Percentiles rank a stretch among this genome's conserved stretches.
phyloP scores from a whole-genome alignment of 192 early-diverging fungal species.

The Coemansia aciculifera region DNA sequence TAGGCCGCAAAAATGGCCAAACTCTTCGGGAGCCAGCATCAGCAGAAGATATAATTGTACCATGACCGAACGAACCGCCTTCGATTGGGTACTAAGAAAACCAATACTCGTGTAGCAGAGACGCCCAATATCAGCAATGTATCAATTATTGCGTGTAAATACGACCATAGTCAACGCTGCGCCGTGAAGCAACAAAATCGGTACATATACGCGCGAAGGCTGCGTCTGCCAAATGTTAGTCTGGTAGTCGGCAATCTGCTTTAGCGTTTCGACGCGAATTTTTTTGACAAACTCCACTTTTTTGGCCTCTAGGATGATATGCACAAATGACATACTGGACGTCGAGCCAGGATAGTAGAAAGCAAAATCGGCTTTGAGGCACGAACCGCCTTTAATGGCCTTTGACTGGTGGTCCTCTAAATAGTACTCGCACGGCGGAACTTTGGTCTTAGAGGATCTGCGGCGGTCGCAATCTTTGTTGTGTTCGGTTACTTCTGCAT shows the following conservation, averaged over 20 bases:
- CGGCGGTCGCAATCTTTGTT: background rate
- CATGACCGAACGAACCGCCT: background rate
- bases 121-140: background rate
- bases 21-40: background rate
- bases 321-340: background rate
- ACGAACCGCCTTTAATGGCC: background rate
- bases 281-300: background rate
- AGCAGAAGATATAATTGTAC: background rate
- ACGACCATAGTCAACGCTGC: slow-evolving; percentile 9
- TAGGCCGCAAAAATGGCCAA: background rate
- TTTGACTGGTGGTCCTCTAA: background rate
- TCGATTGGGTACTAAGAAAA: background rate
- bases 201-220: slow-evolving; percentile 15
- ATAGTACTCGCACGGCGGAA: background rate
- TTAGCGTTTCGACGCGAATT: slow-evolving; percentile 6
- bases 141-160: slow-evolving; percentile 19
- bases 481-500: background rate
- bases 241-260: slow-evolving; percentile 33
- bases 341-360: background rate
- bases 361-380: background rate
- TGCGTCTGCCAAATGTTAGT: slow-evolving; percentile 11
- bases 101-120: background rate
- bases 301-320: background rate
- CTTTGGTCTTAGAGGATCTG: background rate
- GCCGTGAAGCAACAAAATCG: slow-evolving; percentile 15